Evolutionary conservation across 306 rosid genomes (phyloP), one percentile per base, ranked within the genome.

Genomic region (Dalbergia cochinchinensis): DNA sequence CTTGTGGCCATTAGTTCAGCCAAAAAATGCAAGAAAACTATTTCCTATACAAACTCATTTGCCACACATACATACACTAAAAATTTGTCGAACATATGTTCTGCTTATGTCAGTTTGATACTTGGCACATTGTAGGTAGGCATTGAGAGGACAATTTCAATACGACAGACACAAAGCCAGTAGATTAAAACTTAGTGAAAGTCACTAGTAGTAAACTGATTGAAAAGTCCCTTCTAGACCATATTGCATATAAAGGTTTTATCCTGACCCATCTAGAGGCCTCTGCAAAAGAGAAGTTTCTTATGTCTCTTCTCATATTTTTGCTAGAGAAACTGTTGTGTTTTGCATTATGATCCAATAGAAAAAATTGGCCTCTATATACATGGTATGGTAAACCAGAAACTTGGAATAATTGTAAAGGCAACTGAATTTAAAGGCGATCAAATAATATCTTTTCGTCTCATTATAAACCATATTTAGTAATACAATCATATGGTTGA

Each of bases 251-350:
- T 14, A 48, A 11, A 48, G 47, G 12, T 34, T 57, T 20, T 59
- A 16, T 73, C 59, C 12, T 75, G 69, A 63, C 74, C 69, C 47
- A 69, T 74, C 41, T 34, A 71, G 41, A 41, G 48, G 65, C 53
- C 65, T 19, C 58, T 8, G 5, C 13, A 57, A 4, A 57, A 18
- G 53, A 70, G 8, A 15, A 62, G 10, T 53, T 69, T 53, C 55
- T n/a, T 31, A 26, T 69, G 65, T 45, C 35, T 33, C n/a, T 53
- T 42, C 15, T 74, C 58, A 3, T 68, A 81, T 62, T 80, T 59
- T 69, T 12, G 71, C 15, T 55, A 83, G 3, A 78, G 11, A 71
- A 83, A 57, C 11, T 19, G 50, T 20, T 22, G 1, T 11, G 15
- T 69, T 57, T 69, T 63, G 60, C 34, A 15, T 68, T 41, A 6